These are phyloP conservation scores for Entrophospora sp. DNA, from an alignment of 192 early-diverging fungal species.

Conservation along the genomic window DNA sequence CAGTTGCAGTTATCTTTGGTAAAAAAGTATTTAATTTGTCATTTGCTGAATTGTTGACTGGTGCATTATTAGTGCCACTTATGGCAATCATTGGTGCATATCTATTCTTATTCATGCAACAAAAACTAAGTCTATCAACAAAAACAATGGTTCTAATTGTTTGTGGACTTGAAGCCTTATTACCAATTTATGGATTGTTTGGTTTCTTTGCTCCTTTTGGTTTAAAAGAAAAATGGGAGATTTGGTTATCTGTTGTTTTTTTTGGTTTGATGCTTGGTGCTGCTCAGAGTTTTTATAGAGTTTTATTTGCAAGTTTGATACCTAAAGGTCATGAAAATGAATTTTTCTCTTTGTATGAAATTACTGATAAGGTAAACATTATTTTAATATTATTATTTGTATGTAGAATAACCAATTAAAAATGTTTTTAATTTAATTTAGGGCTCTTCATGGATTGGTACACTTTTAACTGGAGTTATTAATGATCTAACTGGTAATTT, in stretches of 20 bases:
- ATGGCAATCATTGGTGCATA: constrained; percentile 46
- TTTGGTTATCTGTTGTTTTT: constrained; percentile 48
- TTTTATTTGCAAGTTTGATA: constrained; percentile 52
- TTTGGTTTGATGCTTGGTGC: constrained; percentile 58
- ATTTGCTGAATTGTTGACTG: constrained; percentile 40
- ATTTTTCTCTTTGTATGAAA: constrained; percentile 64
- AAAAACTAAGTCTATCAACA: constrained; percentile 35
- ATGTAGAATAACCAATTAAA: too few species aligned
- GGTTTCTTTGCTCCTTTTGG: constrained; percentile 52
- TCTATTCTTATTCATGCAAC: constrained; percentile 48
- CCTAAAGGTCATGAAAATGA: constrained; percentile 58
- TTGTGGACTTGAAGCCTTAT: constrained; percentile 31
- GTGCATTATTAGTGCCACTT: constrained; percentile 49
- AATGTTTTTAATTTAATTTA: too few species aligned
- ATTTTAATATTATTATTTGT: too few species aligned
- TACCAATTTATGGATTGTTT: constrained; percentile 57
- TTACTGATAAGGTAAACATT: constrained; percentile 72
- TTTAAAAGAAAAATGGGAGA: constrained; percentile 40
- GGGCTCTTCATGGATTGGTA: constrained; percentile 60
- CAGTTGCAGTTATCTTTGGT: constrained; percentile 49
- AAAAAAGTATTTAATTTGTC: constrained; percentile 43
- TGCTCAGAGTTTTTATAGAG: constrained; percentile 46
- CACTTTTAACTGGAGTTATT: constrained; percentile 60
- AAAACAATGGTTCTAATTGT: constrained; percentile 47
- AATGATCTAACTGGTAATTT: constrained; percentile 41